Evolutionary conservation across 2,329 filamentous ascomycete genomes (phyloP).

Genomic region (Colletotrichum graminicola): DNA sequence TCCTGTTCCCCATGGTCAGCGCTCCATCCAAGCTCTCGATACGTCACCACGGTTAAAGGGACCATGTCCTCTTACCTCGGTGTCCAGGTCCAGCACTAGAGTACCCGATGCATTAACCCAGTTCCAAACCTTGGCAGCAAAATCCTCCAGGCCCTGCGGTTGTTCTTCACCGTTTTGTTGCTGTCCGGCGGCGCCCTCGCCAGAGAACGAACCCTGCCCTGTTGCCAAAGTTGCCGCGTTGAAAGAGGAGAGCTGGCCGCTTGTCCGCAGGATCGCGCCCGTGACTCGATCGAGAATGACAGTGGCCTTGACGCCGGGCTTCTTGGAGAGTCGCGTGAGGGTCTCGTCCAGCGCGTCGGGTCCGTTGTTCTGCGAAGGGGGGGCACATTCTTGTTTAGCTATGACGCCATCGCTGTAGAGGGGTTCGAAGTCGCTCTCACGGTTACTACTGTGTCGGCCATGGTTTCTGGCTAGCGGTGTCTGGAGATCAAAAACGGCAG

Average conservation of each 20-base stretch:
- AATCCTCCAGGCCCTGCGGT: constrained; percentile 73
- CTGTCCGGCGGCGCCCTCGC: constrained; percentile 53
- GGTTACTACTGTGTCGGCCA: constrained; percentile 43
- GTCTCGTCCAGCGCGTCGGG: constrained; percentile 74
- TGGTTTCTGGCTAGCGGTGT: constrained; percentile 20
- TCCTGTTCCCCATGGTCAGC: constrained; percentile 61
- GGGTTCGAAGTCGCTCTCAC: constrained; percentile 39
- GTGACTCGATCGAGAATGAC: constrained; percentile 79
- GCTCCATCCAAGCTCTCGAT: background rate
- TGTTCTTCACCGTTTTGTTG: constrained; percentile 58
- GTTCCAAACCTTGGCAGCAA: constrained; percentile 81
- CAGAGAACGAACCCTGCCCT: constrained; percentile 55
- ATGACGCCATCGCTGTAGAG: constrained; percentile 37
- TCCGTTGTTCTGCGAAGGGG: constrained; percentile 54
- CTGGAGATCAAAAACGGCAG: background rate
- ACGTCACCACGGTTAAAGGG: background rate
- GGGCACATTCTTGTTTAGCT: constrained; percentile 32
- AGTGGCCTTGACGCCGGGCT: constrained; percentile 83
- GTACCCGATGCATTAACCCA: constrained; percentile 78
- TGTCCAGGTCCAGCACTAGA: constrained; percentile 79
- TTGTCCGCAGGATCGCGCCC: constrained; percentile 81
- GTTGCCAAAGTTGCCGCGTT: constrained; percentile 33
- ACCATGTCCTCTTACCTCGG: constrained; percentile 64
- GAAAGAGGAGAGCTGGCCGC: constrained; percentile 74
- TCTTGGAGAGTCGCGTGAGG: constrained; percentile 78